phyloP scores from a whole-genome alignment of 495 filamentous ascomycete genomes.

The Neurospora sublineolata region DNA sequence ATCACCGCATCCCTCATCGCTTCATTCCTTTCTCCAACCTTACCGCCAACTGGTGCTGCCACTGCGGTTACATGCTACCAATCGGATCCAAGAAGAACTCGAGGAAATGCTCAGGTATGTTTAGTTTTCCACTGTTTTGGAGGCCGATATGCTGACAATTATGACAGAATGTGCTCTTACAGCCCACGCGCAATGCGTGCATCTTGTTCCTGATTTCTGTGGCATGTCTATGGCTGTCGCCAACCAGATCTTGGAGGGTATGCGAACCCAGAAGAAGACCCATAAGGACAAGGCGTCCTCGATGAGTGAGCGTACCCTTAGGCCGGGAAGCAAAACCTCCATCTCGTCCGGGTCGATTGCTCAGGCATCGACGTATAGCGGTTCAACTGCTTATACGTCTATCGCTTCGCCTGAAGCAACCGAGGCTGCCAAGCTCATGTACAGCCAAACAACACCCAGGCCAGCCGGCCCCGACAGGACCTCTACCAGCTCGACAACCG shows the following conservation, averaged over 20 bases:
- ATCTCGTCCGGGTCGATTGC: constrained; percentile 16
- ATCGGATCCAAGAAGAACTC: constrained; percentile 81
- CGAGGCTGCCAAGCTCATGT: constrained; percentile 41
- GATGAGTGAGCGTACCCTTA: constrained; percentile 55
- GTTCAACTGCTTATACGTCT: constrained; percentile 23
- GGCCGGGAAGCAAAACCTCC: constrained; percentile 38
- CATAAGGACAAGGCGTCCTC: constrained; percentile 39
- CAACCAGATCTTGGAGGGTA: constrained; percentile 75
- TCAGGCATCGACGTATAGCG: constrained; percentile 12
- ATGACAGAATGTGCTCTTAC: constrained; percentile 78
- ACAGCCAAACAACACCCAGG: constrained; percentile 38
- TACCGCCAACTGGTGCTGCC: constrained; percentile 98
- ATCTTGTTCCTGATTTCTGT: constrained; percentile 97
- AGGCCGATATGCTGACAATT: constrained; percentile 11
- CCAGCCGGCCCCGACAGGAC: constrained; percentile 29
- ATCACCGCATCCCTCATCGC: constrained; percentile 95
- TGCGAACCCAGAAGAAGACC: constrained; percentile 46
- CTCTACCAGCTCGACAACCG: constrained; percentile 27
- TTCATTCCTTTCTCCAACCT: constrained; percentile 92
- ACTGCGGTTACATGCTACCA: constrained; percentile 96
- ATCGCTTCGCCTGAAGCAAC: constrained; percentile 35
- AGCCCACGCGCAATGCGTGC: constrained; percentile 80
- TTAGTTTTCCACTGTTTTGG: constrained; percentile 16
- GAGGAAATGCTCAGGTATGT: constrained; percentile 75
- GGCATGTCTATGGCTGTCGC: constrained; percentile 98